These are phyloP conservation scores for Inga leiocalycina DNA, from an alignment of 306 rosid genomes.

Conservation along the genomic window DNA sequence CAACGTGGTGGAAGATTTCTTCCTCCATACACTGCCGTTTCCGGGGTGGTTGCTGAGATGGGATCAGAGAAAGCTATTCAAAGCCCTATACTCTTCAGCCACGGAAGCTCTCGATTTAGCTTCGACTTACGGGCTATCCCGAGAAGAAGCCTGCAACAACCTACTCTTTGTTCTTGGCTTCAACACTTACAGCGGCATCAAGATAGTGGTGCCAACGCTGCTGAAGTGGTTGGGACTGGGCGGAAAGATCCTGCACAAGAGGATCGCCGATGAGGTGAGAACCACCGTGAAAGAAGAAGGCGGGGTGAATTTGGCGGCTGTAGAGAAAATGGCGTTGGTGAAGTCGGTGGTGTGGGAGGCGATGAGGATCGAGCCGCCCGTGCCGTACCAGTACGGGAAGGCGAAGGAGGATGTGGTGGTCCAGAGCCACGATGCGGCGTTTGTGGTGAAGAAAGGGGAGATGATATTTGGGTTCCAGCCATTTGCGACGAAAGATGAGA, in stretches of 20 bases:
- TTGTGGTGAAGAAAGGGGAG: slow-evolving; percentile 70
- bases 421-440: slow-evolving; percentile 58
- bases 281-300: slow-evolving; percentile 50
- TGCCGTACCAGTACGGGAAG: slow-evolving; percentile 67
- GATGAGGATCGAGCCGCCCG: slow-evolving; percentile 73
- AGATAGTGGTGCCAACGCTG: neutral
- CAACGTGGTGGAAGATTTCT: slow-evolving; percentile 15
- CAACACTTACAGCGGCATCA: slow-evolving; percentile 1
- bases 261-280: slow-evolving; percentile 60
- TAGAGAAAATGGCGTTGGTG: slow-evolving; percentile 62
- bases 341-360: slow-evolving; percentile 67
- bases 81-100: neutral
- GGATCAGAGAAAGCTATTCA: neutral
- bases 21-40: slow-evolving; percentile 11
- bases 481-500: slow-evolving; percentile 70
- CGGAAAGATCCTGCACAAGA: slow-evolving; percentile 51
- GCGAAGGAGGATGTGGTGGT: slow-evolving; percentile 71
- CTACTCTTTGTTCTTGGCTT: slow-evolving; percentile 6
- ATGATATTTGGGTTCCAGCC: slow-evolving; percentile 78
- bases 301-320: slow-evolving; percentile 37
- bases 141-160: slow-evolving; percentile 17
- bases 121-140: neutral
- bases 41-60: neutral
- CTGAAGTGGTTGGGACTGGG: slow-evolving; percentile 41
- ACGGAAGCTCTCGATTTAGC: slow-evolving; percentile 12